Evolutionary conservation across 2,329 filamentous ascomycete species (phyloP), one percentile per base, ranked within the genome.

Genomic region (Akanthomyces muscarius): DNA sequence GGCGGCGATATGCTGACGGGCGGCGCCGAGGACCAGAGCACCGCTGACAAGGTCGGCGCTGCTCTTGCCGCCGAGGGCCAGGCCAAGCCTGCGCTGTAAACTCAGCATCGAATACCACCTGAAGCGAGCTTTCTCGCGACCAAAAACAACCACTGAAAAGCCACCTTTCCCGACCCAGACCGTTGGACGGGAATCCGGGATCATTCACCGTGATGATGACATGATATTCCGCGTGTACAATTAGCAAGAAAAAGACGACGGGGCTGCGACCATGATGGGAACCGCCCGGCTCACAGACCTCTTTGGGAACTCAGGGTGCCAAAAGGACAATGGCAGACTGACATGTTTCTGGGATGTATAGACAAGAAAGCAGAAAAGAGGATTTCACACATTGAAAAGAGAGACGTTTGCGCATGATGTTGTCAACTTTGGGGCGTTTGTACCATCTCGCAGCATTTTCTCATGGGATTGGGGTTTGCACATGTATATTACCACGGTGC

Each of bases 1-100:
- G 92, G 92, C 67, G 89, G 90, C 73, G 91, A 97, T 74, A 74
- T 86, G 44, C 71, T 87, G 65, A 85, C 83, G 14, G 81, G 79
- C 14, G 81, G 79, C 42, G 69, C 72, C 5, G 76, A 75, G 57
- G 76, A 75, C 54, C 71, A 71, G 60, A 76, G 72, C 65, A 84
- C 82, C 5, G 81, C 80, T 1, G 78, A 82, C 51, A 77, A 80
- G 70, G 73, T 85, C 47, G 78, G 78, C 51, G 79, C 79, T 5
- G 81, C 79, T 16, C 73, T 85, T n/a, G 81, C 80, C 44, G 74
- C 75, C 56, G 55, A 58, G 44, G 55, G 55, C 30, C 76, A 79
- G 65, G 76, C 77, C 47, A 80, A 83, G 74, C 77, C 82, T 51
- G 77, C 83, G 41, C 74, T 86, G 69, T 86, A 78, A 79, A 69